phyloP scores from a whole-genome alignment of 2,329 filamentous ascomycete genomes.

The Paecilomyces formosus region DNA sequence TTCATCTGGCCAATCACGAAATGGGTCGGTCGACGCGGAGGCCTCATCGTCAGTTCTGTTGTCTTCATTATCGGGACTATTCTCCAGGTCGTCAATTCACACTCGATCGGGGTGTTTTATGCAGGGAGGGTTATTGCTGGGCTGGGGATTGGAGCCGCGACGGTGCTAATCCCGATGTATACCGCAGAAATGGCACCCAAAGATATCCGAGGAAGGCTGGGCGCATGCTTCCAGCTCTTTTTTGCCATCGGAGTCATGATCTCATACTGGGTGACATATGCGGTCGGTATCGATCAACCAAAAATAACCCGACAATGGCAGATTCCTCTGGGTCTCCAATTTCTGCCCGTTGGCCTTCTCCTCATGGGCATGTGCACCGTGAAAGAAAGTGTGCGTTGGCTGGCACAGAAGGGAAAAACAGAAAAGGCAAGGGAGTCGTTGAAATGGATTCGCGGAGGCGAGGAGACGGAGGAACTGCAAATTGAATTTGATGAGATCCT shows the following conservation, averaged over 20 bases:
- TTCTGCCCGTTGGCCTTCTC: conserved; percentile 42
- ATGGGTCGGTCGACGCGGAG: conserved; percentile 35
- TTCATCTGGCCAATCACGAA: conserved; percentile 40
- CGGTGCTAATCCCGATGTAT: conserved; percentile 34
- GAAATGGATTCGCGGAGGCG: conserved; percentile 47
- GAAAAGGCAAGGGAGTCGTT: conserved; percentile 43
- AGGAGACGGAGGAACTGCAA: conserved; percentile 25
- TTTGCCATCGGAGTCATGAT: conserved; percentile 31
- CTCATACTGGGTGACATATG: conserved; percentile 44
- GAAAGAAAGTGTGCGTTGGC: conserved; percentile 43
- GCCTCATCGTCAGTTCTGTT: conserved; percentile 37
- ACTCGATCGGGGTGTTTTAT: conserved; percentile 38
- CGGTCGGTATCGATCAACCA: conserved; percentile 32
- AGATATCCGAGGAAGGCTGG: conserved; percentile 32
- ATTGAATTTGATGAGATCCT: conserved; percentile 32
- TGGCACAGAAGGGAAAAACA: conserved; percentile 38
- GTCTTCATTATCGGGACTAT: conserved; percentile 31
- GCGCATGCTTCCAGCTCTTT: conserved; percentile 32
- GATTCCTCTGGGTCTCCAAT: conserved; percentile 40
- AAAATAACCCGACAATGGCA: conserved; percentile 42
- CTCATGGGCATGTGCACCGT: conserved; percentile 44
- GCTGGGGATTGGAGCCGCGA: conserved; percentile 39
- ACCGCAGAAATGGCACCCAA: conserved; percentile 36
- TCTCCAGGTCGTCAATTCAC: conserved; percentile 41
- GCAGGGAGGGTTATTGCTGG: conserved; percentile 40